Conservation (phyloP, 108 stramenopile genomes). For the Conticribra guillardii region DNA sequence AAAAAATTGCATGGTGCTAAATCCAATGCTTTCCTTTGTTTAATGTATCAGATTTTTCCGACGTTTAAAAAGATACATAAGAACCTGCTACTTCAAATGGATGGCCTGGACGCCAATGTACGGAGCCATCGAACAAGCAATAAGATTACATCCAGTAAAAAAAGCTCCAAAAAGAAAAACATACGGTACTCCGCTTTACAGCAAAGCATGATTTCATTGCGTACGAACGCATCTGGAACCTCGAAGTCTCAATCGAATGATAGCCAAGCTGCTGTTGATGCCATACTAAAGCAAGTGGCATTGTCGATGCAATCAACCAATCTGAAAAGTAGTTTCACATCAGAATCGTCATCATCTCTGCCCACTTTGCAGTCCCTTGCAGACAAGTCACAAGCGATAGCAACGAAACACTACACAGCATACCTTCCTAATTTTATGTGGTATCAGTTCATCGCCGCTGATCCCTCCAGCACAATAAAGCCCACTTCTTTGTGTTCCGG, state of each 20-base stretch:
- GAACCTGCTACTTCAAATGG: slow-evolving; percentile 32
- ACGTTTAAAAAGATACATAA: slow-evolving; percentile 36
- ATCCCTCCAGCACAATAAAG: slow-evolving; percentile 19
- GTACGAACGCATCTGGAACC: background rate
- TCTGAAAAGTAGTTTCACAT: background rate
- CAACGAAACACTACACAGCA: slow-evolving; percentile 16
- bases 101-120: slow-evolving; percentile 14
- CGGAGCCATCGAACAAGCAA: background rate
- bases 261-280: slow-evolving; percentile 14
- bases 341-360: background rate
- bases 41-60: slow-evolving; percentile 16
- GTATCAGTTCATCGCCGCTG: slow-evolving; percentile 44
- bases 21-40: background rate
- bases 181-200: background rate
- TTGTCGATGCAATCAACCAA: background rate
- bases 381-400: background rate
- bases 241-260: slow-evolving; percentile 8
- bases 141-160: background rate
- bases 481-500: slow-evolving; percentile 41
- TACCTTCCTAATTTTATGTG: slow-evolving; percentile 47
- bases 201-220: background rate
- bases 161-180: background rate
- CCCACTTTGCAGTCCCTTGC: too few relatives aligned
- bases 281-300: slow-evolving; percentile 27
- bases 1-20: background rate